Evolutionary conservation across 2,329 filamentous ascomycete species (phyloP), one percentile per base, ranked within the genome.

Genomic region (Neonectria sp.): DNA sequence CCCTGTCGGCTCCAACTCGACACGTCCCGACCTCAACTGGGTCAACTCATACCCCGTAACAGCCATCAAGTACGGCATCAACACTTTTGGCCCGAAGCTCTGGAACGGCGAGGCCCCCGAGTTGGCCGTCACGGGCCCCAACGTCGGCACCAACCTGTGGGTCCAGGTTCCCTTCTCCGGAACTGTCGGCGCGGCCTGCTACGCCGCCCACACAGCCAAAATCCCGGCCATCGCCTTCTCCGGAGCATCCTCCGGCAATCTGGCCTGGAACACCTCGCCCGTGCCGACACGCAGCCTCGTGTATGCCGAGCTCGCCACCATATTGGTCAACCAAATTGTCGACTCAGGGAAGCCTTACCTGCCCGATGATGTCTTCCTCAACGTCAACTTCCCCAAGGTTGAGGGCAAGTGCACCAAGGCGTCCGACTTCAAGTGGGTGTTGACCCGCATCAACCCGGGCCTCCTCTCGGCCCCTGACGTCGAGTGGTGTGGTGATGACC

Each of bases 31-130:
- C 6, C 84, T 92, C 52, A 91, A 92, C 83, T 93, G 91, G 84
- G 91, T 93, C 65, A 93, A 93, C 82, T 91, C 89, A 0, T 92
- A 83, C 79, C 91, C 91, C 0, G 89, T 89, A 2, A 93, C 91
- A 0, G 83, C 88, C 2, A 89, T 92, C 74, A 86, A 88, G 64
- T 86, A 88, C 76, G 91, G 91, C 43, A 88, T 93, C 75, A 80
- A 89, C 67, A 85, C 81, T 5, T 84, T 90, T 40, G 86, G 84
- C 0, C 85, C 86, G 0, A 80, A 83, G 46, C 81, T 88, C 61
- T 92, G 90, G 83, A 71, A 80, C 68, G 84, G 83, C 62, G 82
- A 82, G 5, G 76, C 78, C 2, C 86, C 90, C 0, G 90, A 92
- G 58, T 82, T 93, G 27, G 90, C 89, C n/a, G 86, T 93, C 2